Conservation (phyloP, 2,329 filamentous ascomycete genomes). For the Cladosporium sp. region DNA sequence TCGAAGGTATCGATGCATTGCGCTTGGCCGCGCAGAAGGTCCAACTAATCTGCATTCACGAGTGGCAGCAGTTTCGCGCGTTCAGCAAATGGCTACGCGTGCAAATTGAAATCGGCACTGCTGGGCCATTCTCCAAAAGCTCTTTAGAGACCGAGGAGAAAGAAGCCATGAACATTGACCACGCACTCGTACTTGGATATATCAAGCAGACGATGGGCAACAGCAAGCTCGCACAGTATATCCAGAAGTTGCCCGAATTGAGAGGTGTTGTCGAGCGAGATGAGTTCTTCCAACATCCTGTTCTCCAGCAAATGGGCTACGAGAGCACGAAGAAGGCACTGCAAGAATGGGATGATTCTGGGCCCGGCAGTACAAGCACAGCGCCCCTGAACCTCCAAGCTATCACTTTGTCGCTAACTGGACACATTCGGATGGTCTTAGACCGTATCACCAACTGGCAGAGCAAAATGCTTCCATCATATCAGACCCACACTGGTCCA, state of each 20-base stretch:
- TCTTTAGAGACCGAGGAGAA: slow-evolving; percentile 71
- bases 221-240: slow-evolving; percentile 23
- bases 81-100: slow-evolving; percentile 83
- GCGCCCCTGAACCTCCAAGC: slow-evolving; percentile 25
- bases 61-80: slow-evolving; percentile 68
- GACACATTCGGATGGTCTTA: slow-evolving; percentile 22
- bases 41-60: slow-evolving; percentile 65
- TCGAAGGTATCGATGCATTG: slow-evolving; percentile 71
- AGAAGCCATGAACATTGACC: slow-evolving; percentile 67
- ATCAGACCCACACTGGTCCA: background rate
- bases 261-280: slow-evolving; percentile 24
- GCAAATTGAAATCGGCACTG: slow-evolving; percentile 72
- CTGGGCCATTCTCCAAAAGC: slow-evolving; percentile 53
- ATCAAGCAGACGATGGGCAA: slow-evolving; percentile 53
- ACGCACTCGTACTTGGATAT: slow-evolving; percentile 68
- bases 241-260: slow-evolving; percentile 38
- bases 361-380: background rate
- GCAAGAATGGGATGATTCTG: slow-evolving; percentile 12
- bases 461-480: slow-evolving; percentile 25
- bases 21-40: slow-evolving; percentile 70
- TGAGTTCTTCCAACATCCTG: slow-evolving; percentile 18
- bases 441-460: slow-evolving; percentile 42
- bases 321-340: slow-evolving; percentile 19
- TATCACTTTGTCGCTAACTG: slow-evolving; percentile 22
- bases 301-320: slow-evolving; percentile 18